Conservation (phyloP, 2,329 filamentous ascomycete species). For the Alternaria sp. region DNA sequence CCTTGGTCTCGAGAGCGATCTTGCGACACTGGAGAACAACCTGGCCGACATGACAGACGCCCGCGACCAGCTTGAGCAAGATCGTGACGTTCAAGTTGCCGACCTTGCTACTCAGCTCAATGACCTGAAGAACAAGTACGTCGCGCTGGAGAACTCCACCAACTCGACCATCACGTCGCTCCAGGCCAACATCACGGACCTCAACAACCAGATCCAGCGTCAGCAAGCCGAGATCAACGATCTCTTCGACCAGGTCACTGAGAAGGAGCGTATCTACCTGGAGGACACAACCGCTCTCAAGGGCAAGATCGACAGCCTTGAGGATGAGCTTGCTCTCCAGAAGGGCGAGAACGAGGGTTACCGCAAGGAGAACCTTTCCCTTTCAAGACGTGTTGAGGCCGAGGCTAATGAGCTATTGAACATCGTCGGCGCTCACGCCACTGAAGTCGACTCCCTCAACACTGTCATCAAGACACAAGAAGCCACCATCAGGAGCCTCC, state of each 20-base stretch:
- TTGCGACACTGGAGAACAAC: conserved; percentile 34
- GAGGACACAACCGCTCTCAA: conserved; percentile 34
- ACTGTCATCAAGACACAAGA: conserved; percentile 47
- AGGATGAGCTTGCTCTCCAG: conserved; percentile 25
- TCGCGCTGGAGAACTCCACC: conserved; percentile 39
- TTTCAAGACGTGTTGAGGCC: conserved; percentile 37
- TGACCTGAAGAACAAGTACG: conserved; percentile 39
- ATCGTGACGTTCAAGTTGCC: conserved; percentile 42
- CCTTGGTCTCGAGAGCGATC: conserved; percentile 39
- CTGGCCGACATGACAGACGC: conserved; percentile 34
- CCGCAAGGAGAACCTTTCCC: conserved; percentile 33
- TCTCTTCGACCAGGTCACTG: conserved; percentile 36
- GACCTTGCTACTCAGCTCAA: conserved; percentile 45
- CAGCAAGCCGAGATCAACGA: conserved; percentile 48
- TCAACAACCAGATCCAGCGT: conserved; percentile 49
- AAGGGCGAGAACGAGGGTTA: conserved; percentile 34
- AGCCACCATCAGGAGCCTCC: conserved; percentile 47
- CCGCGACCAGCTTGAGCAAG: conserved; percentile 39
- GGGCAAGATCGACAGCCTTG: conserved; percentile 29
- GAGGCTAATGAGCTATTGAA: conserved; percentile 40
- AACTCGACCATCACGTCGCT: conserved; percentile 40
- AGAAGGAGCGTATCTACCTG: conserved; percentile 33
- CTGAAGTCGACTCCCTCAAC: conserved; percentile 45
- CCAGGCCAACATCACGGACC: conserved; percentile 48
- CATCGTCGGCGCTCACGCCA: conserved; percentile 31